Evolutionary conservation across 495 filamentous ascomycete genomes (phyloP), one percentile per base, ranked within the genome.

Genomic region (Daldinia childiae): DNA sequence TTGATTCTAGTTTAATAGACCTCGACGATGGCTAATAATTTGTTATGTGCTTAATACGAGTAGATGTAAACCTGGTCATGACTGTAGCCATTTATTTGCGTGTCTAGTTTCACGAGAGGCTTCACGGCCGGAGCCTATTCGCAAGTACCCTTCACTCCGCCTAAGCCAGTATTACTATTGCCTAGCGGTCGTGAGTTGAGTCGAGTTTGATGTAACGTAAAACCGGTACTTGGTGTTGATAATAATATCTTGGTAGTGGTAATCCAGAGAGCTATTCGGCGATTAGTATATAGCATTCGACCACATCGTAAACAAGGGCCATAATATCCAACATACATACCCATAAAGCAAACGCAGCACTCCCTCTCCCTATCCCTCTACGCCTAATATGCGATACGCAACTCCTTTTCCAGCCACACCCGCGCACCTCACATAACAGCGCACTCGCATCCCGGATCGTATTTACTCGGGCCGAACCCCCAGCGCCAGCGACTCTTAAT

Each of bases 391-490:
- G 29, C 12, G 34, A 39, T 39, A 39, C 14, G 36, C 36, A 39
- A 39, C 30, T 32, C 30, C 30, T 9, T 9, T 32, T 9, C 30
- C 30, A 32, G 8, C 30, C 6, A 8, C 1, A 9, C 30, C 30
- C 30, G 30, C 30, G 30, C 30, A 1, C n/a, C 38, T 68, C 77
- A 83, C 80, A 83, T 79, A 4, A 82, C 66, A 12, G 50, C 62
- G 74, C 79, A 79, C 71, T 83, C 80, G 26, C 77, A 43, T 27
- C 82, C 81, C 0, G 74, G 63, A 58, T 84, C 81, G 19, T 48
- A 6, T 56, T 64, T 75, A 12, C 68, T 74, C 11, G 82, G 82
- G 17, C 82, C 81, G 29, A 70, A 26, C 6, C 82, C 82, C 77
- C 78, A 79, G 19, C 78, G 74, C 29, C 79, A 64, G 45, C 77